Evolutionary conservation across 345 rosid species (phyloP).

Genomic region (Aurinia saxatilis): DNA sequence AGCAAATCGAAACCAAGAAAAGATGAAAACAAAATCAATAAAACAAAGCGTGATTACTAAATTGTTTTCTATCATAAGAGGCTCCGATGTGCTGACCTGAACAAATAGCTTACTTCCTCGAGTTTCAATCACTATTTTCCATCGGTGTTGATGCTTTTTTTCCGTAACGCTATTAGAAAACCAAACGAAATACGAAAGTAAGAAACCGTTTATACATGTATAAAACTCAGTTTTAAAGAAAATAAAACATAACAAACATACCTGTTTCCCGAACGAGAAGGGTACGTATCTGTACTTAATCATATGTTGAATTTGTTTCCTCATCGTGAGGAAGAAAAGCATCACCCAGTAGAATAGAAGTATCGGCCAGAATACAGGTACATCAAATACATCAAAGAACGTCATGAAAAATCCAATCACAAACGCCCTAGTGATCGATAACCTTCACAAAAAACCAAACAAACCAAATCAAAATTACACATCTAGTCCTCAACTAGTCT

Average conservation of each 20-base stretch:
- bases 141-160: slow-evolving; percentile 39
- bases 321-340: slow-evolving; percentile 65
- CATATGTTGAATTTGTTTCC: slow-evolving; percentile 76
- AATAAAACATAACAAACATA: slow-evolving; percentile 24
- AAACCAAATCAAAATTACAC: neutral
- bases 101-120: neutral
- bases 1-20: neutral
- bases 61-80: neutral
- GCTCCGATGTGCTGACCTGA: neutral
- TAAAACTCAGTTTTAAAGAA: neutral
- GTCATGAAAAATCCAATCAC: slow-evolving; percentile 61
- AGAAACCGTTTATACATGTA: neutral
- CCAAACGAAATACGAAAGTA: neutral
- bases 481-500: neutral
- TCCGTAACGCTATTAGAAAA: slow-evolving; percentile 42
- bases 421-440: slow-evolving; percentile 57
- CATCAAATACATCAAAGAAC: slow-evolving; percentile 59
- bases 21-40: neutral
- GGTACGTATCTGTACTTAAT: slow-evolving; percentile 78
- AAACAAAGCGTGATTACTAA: neutral
- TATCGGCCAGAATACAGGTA: slow-evolving; percentile 91
- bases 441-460: slow-evolving; percentile 30
- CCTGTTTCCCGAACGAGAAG: slow-evolving; percentile 80
- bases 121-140: slow-evolving; percentile 22
- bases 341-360: slow-evolving; percentile 79